Evolutionary conservation across 371 early-diverging fungal genomes (phyloP), one percentile per base, ranked within the genome.

Genomic region (Mucor indicus): DNA sequence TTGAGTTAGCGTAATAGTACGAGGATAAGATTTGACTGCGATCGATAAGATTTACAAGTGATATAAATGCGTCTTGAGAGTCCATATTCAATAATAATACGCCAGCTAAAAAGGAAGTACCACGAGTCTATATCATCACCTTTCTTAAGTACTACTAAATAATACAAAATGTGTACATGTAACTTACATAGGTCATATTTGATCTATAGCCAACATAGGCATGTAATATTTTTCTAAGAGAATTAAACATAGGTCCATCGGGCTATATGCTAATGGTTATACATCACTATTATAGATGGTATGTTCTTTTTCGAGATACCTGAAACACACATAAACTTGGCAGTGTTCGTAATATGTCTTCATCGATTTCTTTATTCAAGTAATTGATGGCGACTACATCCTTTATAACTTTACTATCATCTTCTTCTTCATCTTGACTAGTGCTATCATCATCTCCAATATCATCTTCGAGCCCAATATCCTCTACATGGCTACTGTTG

Each of bases 301-400:
- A n/a, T n/a, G n/a, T 20, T 31, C 39, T 44, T 68, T 27, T 27
- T 27, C 11, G 5, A 7, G 7, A 27, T 7, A 75, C 75, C 63
- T 75, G 76, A 41, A 75, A 75, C 2, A 75, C 76, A 44, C 72
- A 71, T 9, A 75, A 36, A 44, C 76, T 72, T 3, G 76, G 76
- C 15, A 75, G 48, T 6, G 76, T 75, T n/a, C 72, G 58, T 30
- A 72, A 25, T 17, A 75, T 75, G 48, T 75, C 76, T 38, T 75
- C 76, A 41, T 72, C 69, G 31, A 75, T 69, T 0, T 61, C 57
- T 42, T 75, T 69, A 39, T 63, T 55, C 23, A 73, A 52, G 36
- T 52, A 72, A n/a, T 54, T 55, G 15, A 60, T 53, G 2, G 46
- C 37, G 4, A 53, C 37, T 25, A 61, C 43, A 29, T 63, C 60